Base-by-base conservation (phyloP, 805 yeast species). In the Nakazawaea laoshanensis region DNA sequence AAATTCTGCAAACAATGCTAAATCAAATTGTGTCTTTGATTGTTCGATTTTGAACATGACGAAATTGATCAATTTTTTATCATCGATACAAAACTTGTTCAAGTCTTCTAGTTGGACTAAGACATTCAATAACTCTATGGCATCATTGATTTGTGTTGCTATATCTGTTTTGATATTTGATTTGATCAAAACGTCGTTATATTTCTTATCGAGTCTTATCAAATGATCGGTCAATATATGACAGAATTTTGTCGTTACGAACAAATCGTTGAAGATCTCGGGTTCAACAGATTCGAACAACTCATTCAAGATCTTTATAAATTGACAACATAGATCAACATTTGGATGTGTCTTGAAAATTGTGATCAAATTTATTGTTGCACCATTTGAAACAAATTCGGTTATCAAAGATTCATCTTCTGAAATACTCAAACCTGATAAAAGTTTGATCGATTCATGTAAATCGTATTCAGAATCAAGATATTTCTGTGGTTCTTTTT, bases 261-360 rank as follows among this genome's bases (percentile, higher is more conserved):
- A 35, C 15, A 20, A 19, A 8, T 15, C 13, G 14, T 21, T 18
- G 26, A 22, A 19, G 19, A 6, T 27, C 11, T 24, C 35, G 12
- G 15, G 24, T 15, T 30, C 32, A 14, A 29, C 35, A 3, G 15
- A 14, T 7, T 25, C 34, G 6, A 35, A 4, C 15, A 38, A 26
- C 18, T 38, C 39, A 21, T 27, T 22, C 10, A 35, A 11, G 3
- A 38, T 23, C 3, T 7, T 7, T 10, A 38, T 15, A 8, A 38
- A 12, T 20, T 30, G 36, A 11, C 12, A 18, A 14, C 24, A 10
- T n/a, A 38, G 22, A 22, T 31, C 38, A 9, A 22, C 7, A 24
- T 35, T 38, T n/a, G 41, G 41, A 20, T 38, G 41, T 6, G 36
- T 16, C 13, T 30, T 27, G 10, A 38, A 21, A 25, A 38, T 24